Percentiles rank a stretch among this genome's conserved stretches.
Conservation (phyloP, 768 basidiomycete genomes). For the Rhizopogon roseolus region DNA sequence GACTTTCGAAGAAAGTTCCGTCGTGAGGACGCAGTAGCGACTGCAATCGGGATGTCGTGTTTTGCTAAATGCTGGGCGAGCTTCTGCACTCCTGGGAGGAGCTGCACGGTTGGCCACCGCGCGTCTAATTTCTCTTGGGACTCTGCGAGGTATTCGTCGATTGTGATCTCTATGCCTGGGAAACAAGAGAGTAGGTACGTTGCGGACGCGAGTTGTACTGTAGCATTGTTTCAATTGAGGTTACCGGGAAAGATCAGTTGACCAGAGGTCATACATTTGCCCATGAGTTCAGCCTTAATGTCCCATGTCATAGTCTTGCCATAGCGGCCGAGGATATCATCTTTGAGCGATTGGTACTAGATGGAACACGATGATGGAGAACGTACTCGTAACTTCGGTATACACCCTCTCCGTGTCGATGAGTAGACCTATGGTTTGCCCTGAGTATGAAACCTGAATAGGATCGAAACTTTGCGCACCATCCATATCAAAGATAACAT, state of each 20-base stretch:
- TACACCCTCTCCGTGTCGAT: constrained; percentile 77
- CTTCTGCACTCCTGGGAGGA: constrained; percentile 68
- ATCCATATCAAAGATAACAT: constrained; percentile 73
- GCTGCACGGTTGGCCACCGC: constrained; percentile 63
- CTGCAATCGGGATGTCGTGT: constrained; percentile 69
- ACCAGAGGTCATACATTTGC: constrained; percentile 51
- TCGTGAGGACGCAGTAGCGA: constrained; percentile 73
- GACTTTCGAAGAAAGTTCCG: constrained; percentile 69
- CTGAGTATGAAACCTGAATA: background rate
- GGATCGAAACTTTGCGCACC: constrained; percentile 32
- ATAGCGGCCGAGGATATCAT: constrained; percentile 66
- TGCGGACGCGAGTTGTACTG: constrained; percentile 63
- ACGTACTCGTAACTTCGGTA: constrained; percentile 73
- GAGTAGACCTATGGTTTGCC: constrained; percentile 48
- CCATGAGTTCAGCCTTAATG: constrained; percentile 87
- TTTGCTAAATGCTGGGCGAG: constrained; percentile 68
- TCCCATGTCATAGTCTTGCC: constrained; percentile 84
- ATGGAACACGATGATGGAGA: background rate
- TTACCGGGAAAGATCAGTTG: background rate
- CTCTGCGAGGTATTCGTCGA: constrained; percentile 54
- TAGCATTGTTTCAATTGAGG: background rate
- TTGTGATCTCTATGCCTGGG: constrained; percentile 62
- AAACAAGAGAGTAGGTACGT: constrained; percentile 73
- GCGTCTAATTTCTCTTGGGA: constrained; percentile 55
- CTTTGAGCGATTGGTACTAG: constrained; percentile 28